These are phyloP conservation scores for Calonectria leucothoes DNA, from an alignment of 2,329 filamentous ascomycete genomes.

Conservation along the genomic window DNA sequence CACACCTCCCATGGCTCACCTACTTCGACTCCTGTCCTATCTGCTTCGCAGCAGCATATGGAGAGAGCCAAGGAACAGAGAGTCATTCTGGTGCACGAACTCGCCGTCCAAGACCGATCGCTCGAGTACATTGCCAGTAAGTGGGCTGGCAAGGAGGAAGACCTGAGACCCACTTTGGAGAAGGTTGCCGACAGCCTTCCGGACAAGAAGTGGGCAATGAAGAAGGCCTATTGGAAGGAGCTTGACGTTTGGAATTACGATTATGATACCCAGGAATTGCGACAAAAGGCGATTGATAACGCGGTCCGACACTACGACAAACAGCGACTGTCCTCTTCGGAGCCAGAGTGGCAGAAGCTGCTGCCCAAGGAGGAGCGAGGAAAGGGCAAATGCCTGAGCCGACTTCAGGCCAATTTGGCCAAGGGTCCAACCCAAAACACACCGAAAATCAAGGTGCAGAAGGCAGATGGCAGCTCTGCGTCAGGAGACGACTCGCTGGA, in stretches of 20 bases:
- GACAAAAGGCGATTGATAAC: slow-evolving; percentile 71
- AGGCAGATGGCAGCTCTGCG: slow-evolving; percentile 59
- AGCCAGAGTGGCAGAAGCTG: slow-evolving; percentile 72
- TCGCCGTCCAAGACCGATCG: slow-evolving; percentile 65
- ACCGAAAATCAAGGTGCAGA: slow-evolving; percentile 63
- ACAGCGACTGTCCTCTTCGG: slow-evolving; percentile 65
- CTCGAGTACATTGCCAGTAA: slow-evolving; percentile 61
- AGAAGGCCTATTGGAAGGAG: slow-evolving; percentile 71
- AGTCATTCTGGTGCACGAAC: slow-evolving; percentile 68
- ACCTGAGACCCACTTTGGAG: slow-evolving; percentile 64
- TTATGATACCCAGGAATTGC: slow-evolving; percentile 64
- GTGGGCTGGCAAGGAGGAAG: slow-evolving; percentile 64
- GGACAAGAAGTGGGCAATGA: slow-evolving; percentile 65
- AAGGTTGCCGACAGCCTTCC: slow-evolving; percentile 68
- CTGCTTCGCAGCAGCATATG: slow-evolving; percentile 62
- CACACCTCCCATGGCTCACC: slow-evolving; percentile 67
- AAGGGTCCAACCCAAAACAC: slow-evolving; percentile 60
- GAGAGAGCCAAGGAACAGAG: slow-evolving; percentile 66
- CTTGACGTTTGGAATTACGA: slow-evolving; percentile 73
- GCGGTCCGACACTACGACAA: slow-evolving; percentile 71
- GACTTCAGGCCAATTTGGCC: slow-evolving; percentile 69
- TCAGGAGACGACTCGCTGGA: slow-evolving; percentile 51
- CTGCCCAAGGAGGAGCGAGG: slow-evolving; percentile 68
- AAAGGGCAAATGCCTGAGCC: slow-evolving; percentile 69
- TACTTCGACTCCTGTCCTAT: slow-evolving; percentile 59